These are phyloP conservation scores for Millerago galiae DNA, from an alignment of 805 yeast species.

Conservation along the genomic window DNA sequence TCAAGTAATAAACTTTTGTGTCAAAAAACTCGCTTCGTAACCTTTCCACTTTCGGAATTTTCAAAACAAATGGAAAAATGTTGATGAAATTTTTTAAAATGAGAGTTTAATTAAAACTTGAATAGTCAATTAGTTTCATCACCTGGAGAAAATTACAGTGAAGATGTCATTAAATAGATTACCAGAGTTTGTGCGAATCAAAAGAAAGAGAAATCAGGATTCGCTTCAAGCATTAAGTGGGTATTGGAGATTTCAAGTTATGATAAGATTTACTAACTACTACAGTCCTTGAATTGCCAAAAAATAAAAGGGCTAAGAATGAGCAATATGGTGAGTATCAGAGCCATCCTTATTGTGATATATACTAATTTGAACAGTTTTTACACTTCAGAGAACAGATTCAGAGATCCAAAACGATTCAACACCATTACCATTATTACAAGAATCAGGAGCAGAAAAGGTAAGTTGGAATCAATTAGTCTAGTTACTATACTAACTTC, in stretches of 20 bases:
- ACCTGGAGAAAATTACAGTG: neutral
- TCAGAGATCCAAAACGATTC: slow-evolving; percentile 20
- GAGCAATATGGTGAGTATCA: slow-evolving; percentile 23
- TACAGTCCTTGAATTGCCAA: slow-evolving; percentile 28
- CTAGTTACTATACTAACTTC: neutral
- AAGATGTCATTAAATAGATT: slow-evolving; percentile 4
- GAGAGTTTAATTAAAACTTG: neutral
- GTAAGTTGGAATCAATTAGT: neutral
- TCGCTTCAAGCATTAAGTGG: slow-evolving; percentile 72
- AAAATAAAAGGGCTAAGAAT: slow-evolving; percentile 34
- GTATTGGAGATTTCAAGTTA: slow-evolving; percentile 9
- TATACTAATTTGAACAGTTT: slow-evolving; percentile 22
- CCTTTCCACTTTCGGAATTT: neutral
- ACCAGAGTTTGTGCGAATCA: slow-evolving; percentile 74
- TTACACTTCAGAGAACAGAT: slow-evolving; percentile 45
- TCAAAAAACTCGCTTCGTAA: neutral
- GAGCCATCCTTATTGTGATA: neutral
- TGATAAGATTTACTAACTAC: slow-evolving; percentile 1
- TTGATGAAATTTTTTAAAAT: neutral
- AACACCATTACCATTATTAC: slow-evolving; percentile 19
- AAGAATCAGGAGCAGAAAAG: slow-evolving; percentile 15
- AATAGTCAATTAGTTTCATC: neutral
- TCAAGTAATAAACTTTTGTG: neutral
- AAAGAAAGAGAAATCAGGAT: slow-evolving; percentile 80
- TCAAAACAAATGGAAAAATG: neutral